phyloP scores from a whole-genome alignment of 805 yeast genomes.

The Maudiozyma barnettii region DNA sequence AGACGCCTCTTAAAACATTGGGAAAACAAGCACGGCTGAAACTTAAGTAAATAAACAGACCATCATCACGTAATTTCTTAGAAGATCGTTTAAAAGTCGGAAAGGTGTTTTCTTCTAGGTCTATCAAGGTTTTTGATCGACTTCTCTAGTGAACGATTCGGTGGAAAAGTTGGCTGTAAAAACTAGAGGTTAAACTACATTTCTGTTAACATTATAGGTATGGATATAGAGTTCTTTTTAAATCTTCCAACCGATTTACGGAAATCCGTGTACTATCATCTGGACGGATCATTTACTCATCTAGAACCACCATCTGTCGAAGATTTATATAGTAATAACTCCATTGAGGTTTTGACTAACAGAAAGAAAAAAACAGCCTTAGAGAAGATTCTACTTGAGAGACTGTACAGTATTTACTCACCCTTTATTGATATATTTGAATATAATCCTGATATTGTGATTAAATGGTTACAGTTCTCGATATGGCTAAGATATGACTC shows the following conservation, averaged over 20 bases:
- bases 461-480: conserved; percentile 19
- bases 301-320: conserved; percentile 1
- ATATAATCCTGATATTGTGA: conserved; percentile 15
- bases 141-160: too few species aligned
- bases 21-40: too few species aligned
- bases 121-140: too few species aligned
- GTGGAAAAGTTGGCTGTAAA: too few species aligned
- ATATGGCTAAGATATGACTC: conserved; percentile 24
- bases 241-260: conserved; percentile 21
- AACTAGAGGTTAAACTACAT: background rate
- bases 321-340: background rate
- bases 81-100: too few species aligned
- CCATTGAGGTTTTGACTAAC: background rate
- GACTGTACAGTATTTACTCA: conserved; percentile 10
- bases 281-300: conserved; percentile 13
- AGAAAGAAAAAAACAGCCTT: background rate
- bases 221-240: conserved; percentile 12
- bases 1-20: too few species aligned
- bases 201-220: background rate
- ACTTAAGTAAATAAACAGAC: too few species aligned
- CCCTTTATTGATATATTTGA: conserved; percentile 20
- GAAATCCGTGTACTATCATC: conserved; percentile 17
- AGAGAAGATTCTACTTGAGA: conserved; percentile 4
- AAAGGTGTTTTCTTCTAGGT: too few species aligned
- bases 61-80: too few species aligned